A percentile compares a stretch with the other conserved stretches of the same genome.
Conservation (phyloP, 805 yeast species). For the Henningerozyma blattae region DNA sequence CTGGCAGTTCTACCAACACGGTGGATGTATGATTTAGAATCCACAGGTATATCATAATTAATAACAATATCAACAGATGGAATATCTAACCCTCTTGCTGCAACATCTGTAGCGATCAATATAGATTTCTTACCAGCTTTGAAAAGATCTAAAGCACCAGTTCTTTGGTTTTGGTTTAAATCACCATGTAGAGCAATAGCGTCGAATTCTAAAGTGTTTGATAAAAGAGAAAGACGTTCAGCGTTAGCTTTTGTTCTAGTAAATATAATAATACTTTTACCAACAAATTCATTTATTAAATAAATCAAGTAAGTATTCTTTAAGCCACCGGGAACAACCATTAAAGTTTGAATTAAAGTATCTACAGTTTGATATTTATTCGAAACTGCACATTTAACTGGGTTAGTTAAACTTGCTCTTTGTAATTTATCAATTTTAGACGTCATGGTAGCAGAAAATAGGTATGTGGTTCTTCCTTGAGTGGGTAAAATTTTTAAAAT, state of each 20-base stretch:
- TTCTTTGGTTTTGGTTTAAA: slow-evolving; percentile 69
- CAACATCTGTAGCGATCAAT: slow-evolving; percentile 74
- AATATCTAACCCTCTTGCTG: slow-evolving; percentile 82
- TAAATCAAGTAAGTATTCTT: slow-evolving; percentile 82
- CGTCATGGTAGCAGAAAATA: slow-evolving; percentile 96
- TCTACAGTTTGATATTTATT: slow-evolving; percentile 84
- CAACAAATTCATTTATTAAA: slow-evolving; percentile 66
- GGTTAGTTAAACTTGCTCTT: slow-evolving; percentile 79
- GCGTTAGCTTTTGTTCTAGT: slow-evolving; percentile 94
- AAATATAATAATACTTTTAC: slow-evolving; percentile 81
- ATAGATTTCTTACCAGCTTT: slow-evolving; percentile 60
- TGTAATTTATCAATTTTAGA: slow-evolving; percentile 90
- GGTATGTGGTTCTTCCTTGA: slow-evolving; percentile 65
- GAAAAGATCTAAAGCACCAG: slow-evolving; percentile 71
- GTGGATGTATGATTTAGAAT: slow-evolving; percentile 74
- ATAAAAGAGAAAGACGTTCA: slow-evolving; percentile 74
- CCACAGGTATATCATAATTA: slow-evolving; percentile 73
- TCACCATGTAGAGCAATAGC: slow-evolving; percentile 95
- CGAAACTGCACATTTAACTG: slow-evolving; percentile 85
- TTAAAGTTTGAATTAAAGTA: slow-evolving; percentile 12
- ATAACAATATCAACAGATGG: slow-evolving; percentile 69
- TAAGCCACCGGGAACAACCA: slow-evolving; percentile 78
- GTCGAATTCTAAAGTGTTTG: slow-evolving; percentile 71
- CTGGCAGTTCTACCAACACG: slow-evolving; percentile 95
- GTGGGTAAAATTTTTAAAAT: slow-evolving; percentile 75